Conservation (phyloP, 164 flowering plant genomes). For the Brasenia schreberi region DNA sequence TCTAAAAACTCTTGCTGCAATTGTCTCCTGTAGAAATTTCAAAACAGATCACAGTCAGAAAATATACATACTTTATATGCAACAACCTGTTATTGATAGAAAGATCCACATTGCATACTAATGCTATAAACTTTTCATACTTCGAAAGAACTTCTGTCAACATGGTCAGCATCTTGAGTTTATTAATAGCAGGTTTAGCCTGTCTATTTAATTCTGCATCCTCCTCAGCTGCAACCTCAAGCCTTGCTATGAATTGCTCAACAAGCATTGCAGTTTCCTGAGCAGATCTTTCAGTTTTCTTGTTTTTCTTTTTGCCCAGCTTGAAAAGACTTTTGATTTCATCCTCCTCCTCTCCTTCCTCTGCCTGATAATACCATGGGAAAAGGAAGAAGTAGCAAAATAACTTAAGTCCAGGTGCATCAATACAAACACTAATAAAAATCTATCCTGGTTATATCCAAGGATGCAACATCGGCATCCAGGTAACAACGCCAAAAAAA, state of each 20-base stretch:
- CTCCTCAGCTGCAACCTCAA: slow-evolving; percentile 91
- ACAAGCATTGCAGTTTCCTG: slow-evolving; percentile 81
- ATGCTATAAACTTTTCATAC: slow-evolving; percentile 19
- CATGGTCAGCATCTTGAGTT: slow-evolving; percentile 87
- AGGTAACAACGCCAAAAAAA: neutral
- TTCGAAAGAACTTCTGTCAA: slow-evolving; percentile 86
- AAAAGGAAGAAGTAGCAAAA: neutral
- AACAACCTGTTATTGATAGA: neutral
- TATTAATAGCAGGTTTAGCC: slow-evolving; percentile 82
- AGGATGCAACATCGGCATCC: neutral
- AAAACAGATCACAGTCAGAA: neutral
- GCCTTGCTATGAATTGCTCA: slow-evolving; percentile 91
- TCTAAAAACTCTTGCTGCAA: slow-evolving; percentile 88
- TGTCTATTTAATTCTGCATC: slow-evolving; percentile 80
- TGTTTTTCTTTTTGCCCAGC: slow-evolving; percentile 67
- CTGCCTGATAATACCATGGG: slow-evolving; percentile 33
- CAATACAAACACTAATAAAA: neutral
- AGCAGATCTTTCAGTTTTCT: slow-evolving; percentile 78
- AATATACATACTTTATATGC: neutral
- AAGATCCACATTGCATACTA: neutral
- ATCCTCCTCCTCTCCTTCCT: slow-evolving; percentile 79
- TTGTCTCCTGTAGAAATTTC: slow-evolving; percentile 48
- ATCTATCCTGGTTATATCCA: neutral
- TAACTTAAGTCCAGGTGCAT: neutral
- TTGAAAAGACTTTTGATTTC: slow-evolving; percentile 66